phyloP scores from a whole-genome alignment of 2,329 filamentous ascomycete species.

The Sarocladium kiliense region DNA sequence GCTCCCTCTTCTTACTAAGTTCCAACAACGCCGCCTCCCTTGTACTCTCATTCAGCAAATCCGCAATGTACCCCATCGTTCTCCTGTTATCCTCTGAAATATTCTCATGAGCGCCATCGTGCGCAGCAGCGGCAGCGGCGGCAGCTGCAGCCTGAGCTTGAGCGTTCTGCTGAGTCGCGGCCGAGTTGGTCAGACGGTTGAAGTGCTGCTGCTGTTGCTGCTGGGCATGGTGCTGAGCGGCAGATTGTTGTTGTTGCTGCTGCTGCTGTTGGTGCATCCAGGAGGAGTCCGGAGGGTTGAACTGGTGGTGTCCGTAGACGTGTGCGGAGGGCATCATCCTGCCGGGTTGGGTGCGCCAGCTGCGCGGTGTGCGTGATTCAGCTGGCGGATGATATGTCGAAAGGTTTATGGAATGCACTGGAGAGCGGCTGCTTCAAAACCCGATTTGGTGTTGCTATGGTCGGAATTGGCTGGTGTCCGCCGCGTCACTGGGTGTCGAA shows the following conservation, averaged over 20 bases:
- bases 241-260: constrained; percentile 44
- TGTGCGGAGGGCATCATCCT: constrained; percentile 60
- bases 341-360: constrained; percentile 10
- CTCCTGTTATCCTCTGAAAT: constrained; percentile 86
- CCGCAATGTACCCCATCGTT: constrained; percentile 89
- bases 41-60: constrained; percentile 80
- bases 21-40: constrained; percentile 89
- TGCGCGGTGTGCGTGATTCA: not conserved
- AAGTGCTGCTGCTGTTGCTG: constrained; percentile 59
- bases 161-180: constrained; percentile 3
- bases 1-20: constrained; percentile 96
- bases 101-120: constrained; percentile 56
- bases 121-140: constrained; percentile 41
- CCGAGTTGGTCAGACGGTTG: constrained; percentile 51
- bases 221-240: constrained; percentile 49
- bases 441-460: not conserved
- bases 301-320: constrained; percentile 64
- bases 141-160: constrained; percentile 52
- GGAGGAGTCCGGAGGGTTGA: constrained; percentile 53
- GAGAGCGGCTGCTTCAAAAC: no score
- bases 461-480: not conserved
- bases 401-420: no score
- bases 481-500: not conserved
- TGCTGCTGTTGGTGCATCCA: constrained; percentile 65
- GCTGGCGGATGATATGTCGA: not conserved